Evolutionary conservation across 31 red algal species (phyloP).

Genomic region (Endocladia muricata): DNA sequence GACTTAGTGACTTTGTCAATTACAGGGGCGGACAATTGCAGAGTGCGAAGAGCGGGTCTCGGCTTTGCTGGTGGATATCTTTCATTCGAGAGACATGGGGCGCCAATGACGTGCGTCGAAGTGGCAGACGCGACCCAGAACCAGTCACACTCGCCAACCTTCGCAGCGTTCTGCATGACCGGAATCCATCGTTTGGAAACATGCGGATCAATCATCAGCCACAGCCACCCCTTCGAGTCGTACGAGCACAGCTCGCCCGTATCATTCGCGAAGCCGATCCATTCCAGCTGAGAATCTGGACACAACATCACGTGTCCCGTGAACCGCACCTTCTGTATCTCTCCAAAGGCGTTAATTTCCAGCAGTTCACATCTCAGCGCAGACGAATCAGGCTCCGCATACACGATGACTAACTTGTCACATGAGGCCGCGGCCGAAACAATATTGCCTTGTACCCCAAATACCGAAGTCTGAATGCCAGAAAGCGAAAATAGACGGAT

Average conservation of each 20-base stretch:
- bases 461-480: conserved; percentile 72
- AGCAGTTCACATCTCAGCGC: conserved; percentile 51
- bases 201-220: conserved; percentile 40
- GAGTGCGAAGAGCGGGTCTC: conserved; percentile 42
- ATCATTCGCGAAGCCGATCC: conserved; percentile 72
- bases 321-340: conserved; percentile 27
- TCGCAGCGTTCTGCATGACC: conserved; percentile 61
- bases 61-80: conserved; percentile 43
- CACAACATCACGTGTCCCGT: conserved; percentile 19
- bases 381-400: conserved; percentile 14
- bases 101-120: conserved; percentile 44
- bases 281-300: conserved; percentile 41
- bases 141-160: conserved; percentile 57
- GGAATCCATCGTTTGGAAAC: conserved; percentile 55
- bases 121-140: conserved; percentile 64
- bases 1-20: conserved; percentile 36
- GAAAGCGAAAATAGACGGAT: conserved; percentile 76
- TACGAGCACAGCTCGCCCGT: conserved; percentile 49
- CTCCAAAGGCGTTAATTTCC: conserved; percentile 41
- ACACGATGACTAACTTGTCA: conserved; percentile 62
- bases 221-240: conserved; percentile 64
- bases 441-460: conserved; percentile 50
- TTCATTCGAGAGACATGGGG: conserved; percentile 47
- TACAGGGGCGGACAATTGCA: conserved; percentile 49
- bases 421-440: conserved; percentile 50